Percentiles rank a stretch among this genome's conserved stretches.
These are phyloP conservation scores for Parasitella parasitica DNA, from an alignment of 371 early-diverging fungal genomes.

Conservation along the genomic window DNA sequence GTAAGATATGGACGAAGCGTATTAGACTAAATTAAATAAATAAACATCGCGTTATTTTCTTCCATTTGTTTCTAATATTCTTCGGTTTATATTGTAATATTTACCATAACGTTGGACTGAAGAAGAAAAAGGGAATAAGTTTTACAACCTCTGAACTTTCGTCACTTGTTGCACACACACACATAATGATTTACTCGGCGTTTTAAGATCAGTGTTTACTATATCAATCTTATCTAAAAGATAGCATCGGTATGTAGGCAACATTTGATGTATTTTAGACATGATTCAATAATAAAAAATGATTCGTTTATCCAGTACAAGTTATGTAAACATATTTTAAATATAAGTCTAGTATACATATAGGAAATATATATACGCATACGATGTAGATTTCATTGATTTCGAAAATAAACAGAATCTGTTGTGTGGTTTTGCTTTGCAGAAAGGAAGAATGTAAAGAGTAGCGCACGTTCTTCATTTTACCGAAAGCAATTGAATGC, in stretches of 20 bases:
- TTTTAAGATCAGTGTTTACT: neutral
- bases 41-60: neutral
- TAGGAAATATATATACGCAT: neutral
- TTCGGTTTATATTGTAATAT: conserved; percentile 1
- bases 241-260: conserved; percentile 4
- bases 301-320: neutral
- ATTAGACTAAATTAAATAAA: conserved; percentile 73
- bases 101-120: neutral
- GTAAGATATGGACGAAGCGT: conserved; percentile 94
- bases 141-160: neutral
- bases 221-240: neutral
- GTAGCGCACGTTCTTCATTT: neutral
- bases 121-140: neutral
- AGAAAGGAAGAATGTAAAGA: neutral
- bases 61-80: neutral
- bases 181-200: neutral
- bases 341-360: neutral
- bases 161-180: neutral
- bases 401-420: too few relatives aligned
- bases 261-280: neutral
- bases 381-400: too few relatives aligned
- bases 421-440: neutral
- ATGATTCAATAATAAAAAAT: neutral
- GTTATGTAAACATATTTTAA: conserved; percentile 1
- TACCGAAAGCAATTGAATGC: neutral